Evolutionary conservation across 768 basidiomycete genomes (phyloP).

Genomic region (Boletus eberwhitei): DNA sequence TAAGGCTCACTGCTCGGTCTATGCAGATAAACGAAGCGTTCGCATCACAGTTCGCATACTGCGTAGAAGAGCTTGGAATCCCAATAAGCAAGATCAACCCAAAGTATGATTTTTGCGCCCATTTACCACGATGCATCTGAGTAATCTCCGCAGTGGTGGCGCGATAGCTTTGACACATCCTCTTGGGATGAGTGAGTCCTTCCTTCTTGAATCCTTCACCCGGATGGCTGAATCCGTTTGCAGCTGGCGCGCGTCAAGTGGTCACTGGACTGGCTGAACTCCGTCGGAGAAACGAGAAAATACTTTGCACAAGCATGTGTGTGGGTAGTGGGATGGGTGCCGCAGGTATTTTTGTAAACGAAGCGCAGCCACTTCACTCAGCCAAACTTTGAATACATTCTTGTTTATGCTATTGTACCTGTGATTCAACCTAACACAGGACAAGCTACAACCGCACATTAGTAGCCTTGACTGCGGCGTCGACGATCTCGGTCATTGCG

Average conservation of each 20-base stretch:
- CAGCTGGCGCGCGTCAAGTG: slow-evolving; percentile 83
- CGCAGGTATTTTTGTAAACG: slow-evolving; percentile 76
- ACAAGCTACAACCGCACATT: background rate
- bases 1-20: background rate
- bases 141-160: slow-evolving; percentile 57
- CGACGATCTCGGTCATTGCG: slow-evolving; percentile 64
- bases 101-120: slow-evolving; percentile 47
- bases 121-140: background rate
- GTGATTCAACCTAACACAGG: background rate
- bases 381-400: slow-evolving; percentile 25
- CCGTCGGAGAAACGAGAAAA: slow-evolving; percentile 57
- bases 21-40: slow-evolving; percentile 85
- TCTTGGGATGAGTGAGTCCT: slow-evolving; percentile 72
- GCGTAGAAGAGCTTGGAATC: slow-evolving; percentile 74
- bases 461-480: slow-evolving; percentile 42
- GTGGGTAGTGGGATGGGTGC: slow-evolving; percentile 90
- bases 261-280: slow-evolving; percentile 86
- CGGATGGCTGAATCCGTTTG: slow-evolving; percentile 14
- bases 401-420: background rate
- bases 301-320: slow-evolving; percentile 82
- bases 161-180: slow-evolving; percentile 84
- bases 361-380: slow-evolving; percentile 33
- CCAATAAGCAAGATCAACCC: slow-evolving; percentile 83
- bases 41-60: slow-evolving; percentile 92
- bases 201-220: background rate